Evolutionary conservation across 2,329 filamentous ascomycete species (phyloP).

Genomic region (Epichloe bromicola): DNA sequence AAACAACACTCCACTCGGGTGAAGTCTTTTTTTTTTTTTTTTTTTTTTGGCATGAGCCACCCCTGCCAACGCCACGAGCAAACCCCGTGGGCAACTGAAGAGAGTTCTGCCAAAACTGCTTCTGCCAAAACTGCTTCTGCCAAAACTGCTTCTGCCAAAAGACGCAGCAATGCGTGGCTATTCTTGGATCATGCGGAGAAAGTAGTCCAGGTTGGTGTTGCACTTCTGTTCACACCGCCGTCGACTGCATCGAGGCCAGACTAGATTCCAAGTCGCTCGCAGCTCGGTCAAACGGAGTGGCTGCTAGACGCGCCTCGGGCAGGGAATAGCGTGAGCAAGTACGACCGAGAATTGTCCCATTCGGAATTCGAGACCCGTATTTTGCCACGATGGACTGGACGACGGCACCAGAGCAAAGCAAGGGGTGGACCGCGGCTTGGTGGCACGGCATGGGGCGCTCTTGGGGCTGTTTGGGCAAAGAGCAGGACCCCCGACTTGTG

Average conservation of each 20-base stretch:
- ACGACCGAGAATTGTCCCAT: conserved; percentile 23
- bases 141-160: not conserved
- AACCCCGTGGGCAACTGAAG: too few relatives aligned
- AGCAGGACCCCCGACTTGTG: not conserved
- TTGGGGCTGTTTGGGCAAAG: not conserved
- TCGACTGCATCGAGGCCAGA: not conserved
- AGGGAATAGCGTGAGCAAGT: conserved; percentile 17
- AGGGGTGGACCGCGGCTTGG: not conserved
- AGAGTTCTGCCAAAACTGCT: not conserved
- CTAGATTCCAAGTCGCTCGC: not conserved
- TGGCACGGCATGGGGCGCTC: not conserved
- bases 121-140: not conserved
- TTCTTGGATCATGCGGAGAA: not conserved
- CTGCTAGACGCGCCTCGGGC: conserved; percentile 1
- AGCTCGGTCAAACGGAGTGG: conserved; percentile 11
- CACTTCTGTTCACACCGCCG: too few relatives aligned
- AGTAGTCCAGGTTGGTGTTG: too few relatives aligned
- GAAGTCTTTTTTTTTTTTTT: too few relatives aligned
- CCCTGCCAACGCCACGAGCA: too few relatives aligned
- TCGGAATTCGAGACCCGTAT: conserved; percentile 9
- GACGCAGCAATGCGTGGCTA: not conserved
- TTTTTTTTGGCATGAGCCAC: too few relatives aligned
- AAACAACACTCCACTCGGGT: too few relatives aligned
- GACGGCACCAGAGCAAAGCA: not conserved
- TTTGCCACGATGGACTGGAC: not conserved